Conservation (phyloP, 2,329 filamentous ascomycete species). For the Stemphylium beticola region DNA sequence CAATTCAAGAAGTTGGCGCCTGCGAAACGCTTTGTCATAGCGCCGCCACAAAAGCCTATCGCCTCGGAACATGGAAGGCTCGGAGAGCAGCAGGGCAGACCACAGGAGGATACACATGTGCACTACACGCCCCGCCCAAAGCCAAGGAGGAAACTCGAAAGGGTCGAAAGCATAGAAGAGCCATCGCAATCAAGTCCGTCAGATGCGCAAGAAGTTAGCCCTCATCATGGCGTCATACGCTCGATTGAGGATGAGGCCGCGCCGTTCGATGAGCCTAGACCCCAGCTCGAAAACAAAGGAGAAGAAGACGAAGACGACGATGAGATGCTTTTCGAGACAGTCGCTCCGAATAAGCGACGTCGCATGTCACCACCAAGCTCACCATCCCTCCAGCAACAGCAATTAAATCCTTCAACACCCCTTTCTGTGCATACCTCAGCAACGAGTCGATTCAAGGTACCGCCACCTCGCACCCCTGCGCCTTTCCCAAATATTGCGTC, state of each 20-base stretch:
- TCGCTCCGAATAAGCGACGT: slow-evolving; percentile 33
- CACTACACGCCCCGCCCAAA: slow-evolving; percentile 23
- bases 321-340: slow-evolving; percentile 34
- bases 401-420: slow-evolving; percentile 16
- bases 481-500: slow-evolving; percentile 12
- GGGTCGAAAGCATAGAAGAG: slow-evolving; percentile 46
- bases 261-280: slow-evolving; percentile 5
- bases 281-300: neutral
- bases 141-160: slow-evolving; percentile 26
- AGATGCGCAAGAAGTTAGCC: slow-evolving; percentile 5
- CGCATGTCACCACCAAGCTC: slow-evolving; percentile 24
- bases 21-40: slow-evolving; percentile 43
- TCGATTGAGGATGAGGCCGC: slow-evolving; percentile 20
- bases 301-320: slow-evolving; percentile 28
- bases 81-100: slow-evolving; percentile 7
- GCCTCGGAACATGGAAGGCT: neutral
- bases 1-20: slow-evolving; percentile 31
- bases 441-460: slow-evolving; percentile 37
- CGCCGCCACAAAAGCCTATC: slow-evolving; percentile 17
- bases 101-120: neutral
- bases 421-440: slow-evolving; percentile 12
- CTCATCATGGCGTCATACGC: slow-evolving; percentile 12
- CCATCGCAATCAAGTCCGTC: slow-evolving; percentile 30
- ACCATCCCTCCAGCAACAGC: slow-evolving; percentile 6
- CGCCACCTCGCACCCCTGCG: slow-evolving; percentile 22